Evolutionary conservation across 495 filamentous ascomycete species (phyloP), one percentile per base, ranked within the genome.

Genomic region (Trichoderma gamsii): DNA sequence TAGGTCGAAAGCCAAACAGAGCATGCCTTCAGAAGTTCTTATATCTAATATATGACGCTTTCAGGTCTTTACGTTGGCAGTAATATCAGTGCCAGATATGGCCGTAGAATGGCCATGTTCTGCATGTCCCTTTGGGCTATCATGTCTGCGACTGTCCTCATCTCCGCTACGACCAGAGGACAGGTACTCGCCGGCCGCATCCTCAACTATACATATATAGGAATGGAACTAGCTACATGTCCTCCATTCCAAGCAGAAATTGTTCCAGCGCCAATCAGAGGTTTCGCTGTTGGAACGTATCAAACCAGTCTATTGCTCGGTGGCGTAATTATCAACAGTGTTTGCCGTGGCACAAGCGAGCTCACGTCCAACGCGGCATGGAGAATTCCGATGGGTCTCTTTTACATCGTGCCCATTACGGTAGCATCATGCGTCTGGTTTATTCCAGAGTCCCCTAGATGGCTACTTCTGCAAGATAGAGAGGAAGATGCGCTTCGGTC

Each of bases 191-290:
- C 73, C 7, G 77, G 71, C 11, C 72, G 77, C 27, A 74, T 76
- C 41, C 52, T 79, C 16, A 75, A 76, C 38, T 79, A 77, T 72
- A 63, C 73, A 21, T 79, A 78, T 64, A 72, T 79, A n/a, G 77
- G 76, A 25, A 78, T 79, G 75, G 74, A 79, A 38, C 67, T 79
- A 25, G 70, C 77, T 12, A 72, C 73, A 9, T 71, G 72, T 15
- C 76, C 77, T 11, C 70, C 73, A 6, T 74, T 75, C 25, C 70
- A 76, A 18, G 61, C 76, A 4, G 77, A 79, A 64, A 70, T 79
- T 12, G 73, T 76, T 5, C 77, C 76, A 3, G 74, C 76, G n/a
- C 71, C 69, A 16, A 67, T 76, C 32, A 72, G 76, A 21, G 76
- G 77, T n/a, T 72, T 77, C 56, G 73, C 72, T 43, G 75, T 77